A percentile compares a stretch with the other conserved stretches of the same genome.
Evolutionary conservation across 1,139 yeast species (phyloP).

Genomic region (Taphrina confusa): DNA sequence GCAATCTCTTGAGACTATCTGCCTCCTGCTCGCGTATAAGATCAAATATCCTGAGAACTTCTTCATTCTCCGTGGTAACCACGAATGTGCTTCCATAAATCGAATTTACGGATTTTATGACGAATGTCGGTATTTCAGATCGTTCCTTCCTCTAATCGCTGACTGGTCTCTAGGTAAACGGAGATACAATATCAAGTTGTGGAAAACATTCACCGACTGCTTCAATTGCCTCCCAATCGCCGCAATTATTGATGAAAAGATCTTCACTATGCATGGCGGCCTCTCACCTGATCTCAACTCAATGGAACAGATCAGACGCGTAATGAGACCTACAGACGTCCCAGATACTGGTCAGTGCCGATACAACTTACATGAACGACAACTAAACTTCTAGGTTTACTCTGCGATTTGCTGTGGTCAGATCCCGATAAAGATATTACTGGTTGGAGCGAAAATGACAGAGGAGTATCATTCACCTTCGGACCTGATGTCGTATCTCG

Average conservation of each 20-base stretch:
- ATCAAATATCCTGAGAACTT: conserved; percentile 97
- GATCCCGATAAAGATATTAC: conserved; percentile 97
- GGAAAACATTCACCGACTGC: conserved; percentile 98
- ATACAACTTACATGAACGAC: not conserved
- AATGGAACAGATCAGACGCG: conserved; percentile 97
- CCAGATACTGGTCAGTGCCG: conserved; percentile 59
- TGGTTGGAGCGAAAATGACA: conserved; percentile 97
- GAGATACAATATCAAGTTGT: conserved; percentile 91
- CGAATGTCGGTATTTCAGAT: conserved; percentile 60
- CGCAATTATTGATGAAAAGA: conserved; percentile 94
- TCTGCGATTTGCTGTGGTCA: conserved; percentile 95
- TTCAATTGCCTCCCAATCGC: conserved; percentile 98
- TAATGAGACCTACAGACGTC: conserved; percentile 97
- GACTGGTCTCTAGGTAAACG: conserved; percentile 54
- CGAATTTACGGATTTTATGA: conserved; percentile 97
- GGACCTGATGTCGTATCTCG: conserved; percentile 97
- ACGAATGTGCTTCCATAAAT: conserved; percentile 95
- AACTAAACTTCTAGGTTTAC: conserved; percentile 61
- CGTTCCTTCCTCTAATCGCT: not conserved
- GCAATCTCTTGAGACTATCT: conserved; percentile 91
- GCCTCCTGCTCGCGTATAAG: conserved; percentile 87
- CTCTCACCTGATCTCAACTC: conserved; percentile 93
- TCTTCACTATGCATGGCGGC: conserved; percentile 99
- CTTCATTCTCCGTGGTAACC: conserved; percentile 92
- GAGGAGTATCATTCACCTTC: conserved; percentile 96